Conservation (phyloP, 139 green algal species). For the Spirogloea muscicola region DNA sequence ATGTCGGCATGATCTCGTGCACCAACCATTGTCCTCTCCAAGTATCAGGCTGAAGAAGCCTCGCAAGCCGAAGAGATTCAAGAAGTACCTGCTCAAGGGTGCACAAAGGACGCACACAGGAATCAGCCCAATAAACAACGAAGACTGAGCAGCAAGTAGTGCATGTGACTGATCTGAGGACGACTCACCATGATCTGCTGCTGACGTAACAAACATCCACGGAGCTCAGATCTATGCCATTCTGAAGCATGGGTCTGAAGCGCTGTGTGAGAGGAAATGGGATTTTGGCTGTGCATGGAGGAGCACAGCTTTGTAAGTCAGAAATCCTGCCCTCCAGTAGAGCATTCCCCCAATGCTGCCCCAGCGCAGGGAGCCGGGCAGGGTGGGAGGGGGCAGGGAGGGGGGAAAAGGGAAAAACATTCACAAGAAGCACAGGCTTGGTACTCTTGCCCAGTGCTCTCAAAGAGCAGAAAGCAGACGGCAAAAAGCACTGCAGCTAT, state of each 20-base stretch:
- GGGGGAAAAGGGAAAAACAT: too few relatives aligned
- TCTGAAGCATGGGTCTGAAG: conserved; percentile 58
- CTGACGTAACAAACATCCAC: conserved; percentile 61
- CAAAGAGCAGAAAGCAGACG: too few relatives aligned
- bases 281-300: conserved; percentile 44
- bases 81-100: conserved; percentile 51
- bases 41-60: conserved; percentile 53
- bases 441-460: neutral
- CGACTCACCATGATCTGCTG: conserved; percentile 52
- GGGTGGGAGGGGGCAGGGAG: too few relatives aligned
- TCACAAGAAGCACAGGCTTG: neutral
- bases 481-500: too few relatives aligned
- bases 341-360: too few relatives aligned
- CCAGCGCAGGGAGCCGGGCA: too few relatives aligned
- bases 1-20: neutral
- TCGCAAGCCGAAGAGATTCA: conserved; percentile 56
- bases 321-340: too few relatives aligned
- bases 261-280: conserved; percentile 58
- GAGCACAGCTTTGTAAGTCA: too few relatives aligned
- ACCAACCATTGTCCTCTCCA: conserved; percentile 50
- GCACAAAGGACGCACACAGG: neutral
- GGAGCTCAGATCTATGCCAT: conserved; percentile 53
- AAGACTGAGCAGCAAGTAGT: neutral
- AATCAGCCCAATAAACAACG: neutral
- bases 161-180: conserved; percentile 4